Percentiles rank a stretch among this genome's conserved stretches.
Evolutionary conservation across 2,329 filamentous ascomycete genomes (phyloP).

Genomic region (Mycosphaerella sp.): DNA sequence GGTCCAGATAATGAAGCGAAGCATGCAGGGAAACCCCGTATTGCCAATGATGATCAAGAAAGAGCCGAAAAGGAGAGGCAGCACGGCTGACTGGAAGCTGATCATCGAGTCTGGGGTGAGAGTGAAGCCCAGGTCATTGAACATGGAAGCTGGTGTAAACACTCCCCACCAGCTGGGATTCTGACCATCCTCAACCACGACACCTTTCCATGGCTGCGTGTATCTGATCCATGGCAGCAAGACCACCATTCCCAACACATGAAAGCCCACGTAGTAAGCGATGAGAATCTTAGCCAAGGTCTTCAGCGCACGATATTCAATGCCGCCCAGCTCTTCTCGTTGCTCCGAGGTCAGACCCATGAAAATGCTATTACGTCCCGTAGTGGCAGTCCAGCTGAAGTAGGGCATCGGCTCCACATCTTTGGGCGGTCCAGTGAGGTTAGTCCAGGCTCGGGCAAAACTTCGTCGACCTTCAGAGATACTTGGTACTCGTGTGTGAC

Average conservation of each 20-base stretch:
- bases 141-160: conserved; percentile 79
- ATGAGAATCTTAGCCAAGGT: conserved; percentile 72
- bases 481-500: conserved; percentile 7
- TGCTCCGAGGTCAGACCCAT: conserved; percentile 82
- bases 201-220: conserved; percentile 53
- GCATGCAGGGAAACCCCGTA: conserved; percentile 90
- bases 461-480: conserved; percentile 19
- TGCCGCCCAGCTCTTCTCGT: conserved; percentile 88
- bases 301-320: conserved; percentile 90
- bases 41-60: conserved; percentile 94
- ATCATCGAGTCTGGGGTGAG: conserved; percentile 91
- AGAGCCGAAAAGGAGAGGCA: conserved; percentile 67
- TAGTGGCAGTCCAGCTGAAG: conserved; percentile 86
- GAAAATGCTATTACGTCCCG: conserved; percentile 90
- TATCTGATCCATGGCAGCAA: conserved; percentile 74
- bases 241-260: conserved; percentile 65
- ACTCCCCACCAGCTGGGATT: conserved; percentile 82
- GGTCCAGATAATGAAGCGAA: conserved; percentile 87
- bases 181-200: conserved; percentile 56
- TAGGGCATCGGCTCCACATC: conserved; percentile 67
- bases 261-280: conserved; percentile 75
- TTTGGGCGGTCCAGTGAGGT: conserved; percentile 45
- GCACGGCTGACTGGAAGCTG: conserved; percentile 71
- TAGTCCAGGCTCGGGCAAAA: conserved; percentile 49
- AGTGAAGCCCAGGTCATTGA: conserved; percentile 93